Base-by-base conservation (phyloP, 1,139 yeast species). In the Diutina ranongensis region DNA sequence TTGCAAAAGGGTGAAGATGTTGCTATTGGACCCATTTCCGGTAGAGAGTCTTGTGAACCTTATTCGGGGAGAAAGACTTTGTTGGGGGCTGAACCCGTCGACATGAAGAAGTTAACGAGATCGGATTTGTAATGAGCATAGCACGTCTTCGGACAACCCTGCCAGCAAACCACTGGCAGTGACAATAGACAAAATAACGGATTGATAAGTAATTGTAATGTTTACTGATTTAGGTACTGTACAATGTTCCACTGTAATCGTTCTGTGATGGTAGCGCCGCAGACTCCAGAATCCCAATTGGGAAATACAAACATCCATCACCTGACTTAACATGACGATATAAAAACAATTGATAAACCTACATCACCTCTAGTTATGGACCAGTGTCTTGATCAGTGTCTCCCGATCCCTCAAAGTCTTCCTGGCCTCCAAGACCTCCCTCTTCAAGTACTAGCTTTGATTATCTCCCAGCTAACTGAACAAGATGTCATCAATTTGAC, bases 41-140 rank as follows among this genome's bases (percentile, higher is more conserved):
- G 79, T 45, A 77, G 94, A 65, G 72, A 68, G 44, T 68, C 80
- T 32, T 85, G 94, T 63, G 95, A 86, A 65, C 95, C 95, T 27
- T 69, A 68, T 58, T 71, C 80, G 45, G 94, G 89, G 34, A 76
- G 74, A 51, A 83, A 81, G 58, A 80, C 79, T 19, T 72, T 85
- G 57, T 62, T 74, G 49, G 64, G 69, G 46, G 71, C 73, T 45
- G 78, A 81, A 59, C 88, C 94, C 36, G 74, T 65, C 55, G 85
- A 84, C 59, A 77, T 85, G 46, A 74, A 82, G 51, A 75, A 76
- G 55, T 66, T 77, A 53, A 80, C 85, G 44, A 68, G 78, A 61
- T 56, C 65, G 45, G 79, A 74, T 54, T 61, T 71, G 55, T 71
- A 58, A 40, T 25, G 32, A 36, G 31, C 41, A 36, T 35, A 35